phyloP scores from a whole-genome alignment of 2,329 filamentous ascomycete species.

The Ascochyta pisi region DNA sequence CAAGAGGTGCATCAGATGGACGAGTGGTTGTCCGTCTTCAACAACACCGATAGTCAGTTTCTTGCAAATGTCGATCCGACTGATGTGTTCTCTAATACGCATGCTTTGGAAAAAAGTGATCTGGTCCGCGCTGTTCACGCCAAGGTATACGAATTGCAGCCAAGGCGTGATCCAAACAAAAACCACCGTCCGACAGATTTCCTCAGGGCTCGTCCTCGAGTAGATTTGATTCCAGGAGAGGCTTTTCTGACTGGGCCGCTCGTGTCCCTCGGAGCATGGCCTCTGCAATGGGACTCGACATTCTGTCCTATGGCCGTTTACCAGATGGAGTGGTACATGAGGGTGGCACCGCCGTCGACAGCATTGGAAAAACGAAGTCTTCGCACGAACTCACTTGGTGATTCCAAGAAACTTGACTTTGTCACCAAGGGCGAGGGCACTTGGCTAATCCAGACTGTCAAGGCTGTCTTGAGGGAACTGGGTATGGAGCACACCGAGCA shows the following conservation, averaged over 20 bases:
- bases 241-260: slow-evolving; percentile 31
- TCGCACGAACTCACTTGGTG: slow-evolving; percentile 25
- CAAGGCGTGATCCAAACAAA: not conserved
- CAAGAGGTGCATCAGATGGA: slow-evolving; percentile 34
- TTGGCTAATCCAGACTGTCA: slow-evolving; percentile 38
- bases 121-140: slow-evolving; percentile 23
- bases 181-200: slow-evolving; percentile 1
- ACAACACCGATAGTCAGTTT: slow-evolving; percentile 25
- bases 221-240: slow-evolving; percentile 24
- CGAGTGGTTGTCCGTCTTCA: slow-evolving; percentile 27
- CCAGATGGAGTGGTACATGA: slow-evolving; percentile 27
- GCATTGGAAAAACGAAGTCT: slow-evolving; percentile 19
- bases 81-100: slow-evolving; percentile 32
- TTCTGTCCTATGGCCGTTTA: slow-evolving; percentile 30
- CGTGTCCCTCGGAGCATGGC: slow-evolving; percentile 32
- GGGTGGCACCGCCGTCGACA: slow-evolving; percentile 1
- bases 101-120: slow-evolving; percentile 31
- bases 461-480: slow-evolving; percentile 29
- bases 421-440: slow-evolving; percentile 30
- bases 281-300: slow-evolving; percentile 35
- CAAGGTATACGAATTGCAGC: slow-evolving; percentile 9
- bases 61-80: slow-evolving; percentile 30
- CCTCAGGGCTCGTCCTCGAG: slow-evolving; percentile 9
- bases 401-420: slow-evolving; percentile 36
- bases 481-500: slow-evolving; percentile 34